A percentile compares a stretch with the other conserved stretches of the same genome.
Evolutionary conservation across 257 asterid species (phyloP).

Genomic region (Plectranthus barbatus): DNA sequence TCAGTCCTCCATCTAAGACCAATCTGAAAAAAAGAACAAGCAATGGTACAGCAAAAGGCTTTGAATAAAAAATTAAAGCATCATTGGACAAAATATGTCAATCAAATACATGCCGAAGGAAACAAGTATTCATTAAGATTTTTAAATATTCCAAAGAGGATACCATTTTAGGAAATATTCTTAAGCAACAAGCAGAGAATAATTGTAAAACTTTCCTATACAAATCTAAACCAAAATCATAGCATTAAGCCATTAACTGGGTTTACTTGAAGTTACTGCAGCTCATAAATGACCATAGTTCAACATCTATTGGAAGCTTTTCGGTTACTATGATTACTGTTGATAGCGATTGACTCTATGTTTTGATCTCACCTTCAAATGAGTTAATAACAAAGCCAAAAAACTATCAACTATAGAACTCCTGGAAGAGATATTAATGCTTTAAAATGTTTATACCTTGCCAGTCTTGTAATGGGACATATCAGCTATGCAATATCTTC

Average conservation of each 20-base stretch:
- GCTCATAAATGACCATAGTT: neutral
- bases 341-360: neutral
- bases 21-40: constrained; percentile 40
- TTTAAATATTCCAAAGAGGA: constrained; percentile 5
- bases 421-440: neutral
- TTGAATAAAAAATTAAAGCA: neutral
- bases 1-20: constrained; percentile 99
- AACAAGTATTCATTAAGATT: neutral
- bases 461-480: constrained; percentile 95
- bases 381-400: neutral
- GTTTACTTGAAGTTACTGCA: neutral
- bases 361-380: neutral
- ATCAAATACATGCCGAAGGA: constrained; percentile 4
- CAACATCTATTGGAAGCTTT: neutral
- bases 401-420: neutral
- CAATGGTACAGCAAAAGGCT: constrained; percentile 5
- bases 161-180: neutral
- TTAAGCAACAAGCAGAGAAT: neutral
- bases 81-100: neutral
- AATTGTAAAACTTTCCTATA: neutral
- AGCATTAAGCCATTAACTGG: neutral
- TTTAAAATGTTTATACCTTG: constrained; percentile 43
- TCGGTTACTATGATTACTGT: neutral
- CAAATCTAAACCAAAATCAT: neutral
- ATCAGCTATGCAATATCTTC: constrained; percentile 95